Evolutionary conservation across 78 protist species (phyloP).

Genomic region (Goniomonas avonlea): DNA sequence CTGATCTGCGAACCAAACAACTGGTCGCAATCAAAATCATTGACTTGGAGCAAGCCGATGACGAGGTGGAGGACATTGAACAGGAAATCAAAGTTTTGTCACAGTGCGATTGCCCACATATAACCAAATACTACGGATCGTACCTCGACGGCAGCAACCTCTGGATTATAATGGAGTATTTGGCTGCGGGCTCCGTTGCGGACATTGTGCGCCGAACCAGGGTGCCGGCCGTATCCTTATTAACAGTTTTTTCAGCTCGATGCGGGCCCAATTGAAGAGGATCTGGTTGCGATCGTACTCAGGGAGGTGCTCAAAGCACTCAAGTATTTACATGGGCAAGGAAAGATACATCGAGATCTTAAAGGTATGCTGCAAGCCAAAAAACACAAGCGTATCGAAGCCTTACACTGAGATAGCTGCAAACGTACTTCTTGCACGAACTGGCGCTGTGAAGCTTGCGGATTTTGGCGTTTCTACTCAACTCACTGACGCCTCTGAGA

Average conservation of each 20-base stretch:
- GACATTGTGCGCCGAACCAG: conserved; percentile 53
- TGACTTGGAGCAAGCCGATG: conserved; percentile 88
- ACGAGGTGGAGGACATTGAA: conserved; percentile 90
- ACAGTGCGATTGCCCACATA: conserved; percentile 66
- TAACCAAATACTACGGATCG: conserved; percentile 72
- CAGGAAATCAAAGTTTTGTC: conserved; percentile 74
- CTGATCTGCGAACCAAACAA: conserved; percentile 51
- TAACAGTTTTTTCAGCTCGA: conserved; percentile 43
- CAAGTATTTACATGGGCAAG: conserved; percentile 75
- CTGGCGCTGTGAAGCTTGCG: conserved; percentile 88
- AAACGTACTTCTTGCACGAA: conserved; percentile 73
- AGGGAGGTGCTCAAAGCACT: conserved; percentile 78
- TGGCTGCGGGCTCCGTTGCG: conserved; percentile 83
- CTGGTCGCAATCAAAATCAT: conserved; percentile 87
- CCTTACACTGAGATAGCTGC: conserved; percentile 58
- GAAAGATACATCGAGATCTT: conserved; percentile 95
- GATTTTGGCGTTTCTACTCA: conserved; percentile 97
- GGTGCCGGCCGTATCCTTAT: not conserved
- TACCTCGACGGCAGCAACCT: conserved; percentile 63
- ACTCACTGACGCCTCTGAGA: conserved; percentile 36
- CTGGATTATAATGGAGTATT: conserved; percentile 92
- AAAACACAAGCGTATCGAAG: no score
- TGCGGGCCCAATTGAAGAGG: conserved; percentile 68
- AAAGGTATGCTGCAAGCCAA: no score
- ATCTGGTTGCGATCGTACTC: conserved; percentile 71